Evolutionary conservation across 208 protist genomes (phyloP).

Genomic region (Porcisia hertigi): DNA sequence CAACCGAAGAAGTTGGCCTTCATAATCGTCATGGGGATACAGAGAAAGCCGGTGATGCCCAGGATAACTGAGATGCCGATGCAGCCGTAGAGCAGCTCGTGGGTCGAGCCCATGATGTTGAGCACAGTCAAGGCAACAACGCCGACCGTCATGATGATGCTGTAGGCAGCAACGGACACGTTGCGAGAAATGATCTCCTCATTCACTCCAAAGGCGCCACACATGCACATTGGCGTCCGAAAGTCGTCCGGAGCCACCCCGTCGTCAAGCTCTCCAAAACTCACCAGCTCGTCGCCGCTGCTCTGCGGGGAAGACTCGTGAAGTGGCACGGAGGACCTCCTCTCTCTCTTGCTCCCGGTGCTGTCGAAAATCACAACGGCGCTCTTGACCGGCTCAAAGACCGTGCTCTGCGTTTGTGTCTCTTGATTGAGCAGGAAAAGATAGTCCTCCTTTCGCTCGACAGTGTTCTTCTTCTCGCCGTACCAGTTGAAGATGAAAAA

Average conservation of each 20-base stretch:
- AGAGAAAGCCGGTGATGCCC: constrained; percentile 36
- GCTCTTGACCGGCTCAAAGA: constrained; percentile 7
- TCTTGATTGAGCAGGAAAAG: constrained; percentile 33
- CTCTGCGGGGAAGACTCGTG: neutral
- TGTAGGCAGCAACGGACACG: constrained; percentile 31
- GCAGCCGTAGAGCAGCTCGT: constrained; percentile 32
- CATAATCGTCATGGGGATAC: constrained; percentile 37
- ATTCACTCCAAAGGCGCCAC: constrained; percentile 39
- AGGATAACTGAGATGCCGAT: constrained; percentile 36
- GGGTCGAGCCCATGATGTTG: constrained; percentile 35
- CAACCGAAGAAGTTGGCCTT: constrained; percentile 52
- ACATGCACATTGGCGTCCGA: neutral
- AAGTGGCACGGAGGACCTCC: constrained; percentile 6
- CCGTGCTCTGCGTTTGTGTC: constrained; percentile 10
- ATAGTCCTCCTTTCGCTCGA: constrained; percentile 47
- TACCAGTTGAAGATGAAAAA: constrained; percentile 64
- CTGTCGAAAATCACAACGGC: neutral
- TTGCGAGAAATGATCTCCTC: constrained; percentile 33
- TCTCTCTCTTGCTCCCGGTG: neutral
- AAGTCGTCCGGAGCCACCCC: constrained; percentile 1
- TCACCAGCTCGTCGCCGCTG: neutral
- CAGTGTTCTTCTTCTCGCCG: constrained; percentile 55
- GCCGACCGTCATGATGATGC: constrained; percentile 35
- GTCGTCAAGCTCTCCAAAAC: constrained; percentile 29
- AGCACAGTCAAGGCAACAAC: constrained; percentile 38